Conservation (phyloP, 2,329 filamentous ascomycete species). For the Fusarium luffae region DNA sequence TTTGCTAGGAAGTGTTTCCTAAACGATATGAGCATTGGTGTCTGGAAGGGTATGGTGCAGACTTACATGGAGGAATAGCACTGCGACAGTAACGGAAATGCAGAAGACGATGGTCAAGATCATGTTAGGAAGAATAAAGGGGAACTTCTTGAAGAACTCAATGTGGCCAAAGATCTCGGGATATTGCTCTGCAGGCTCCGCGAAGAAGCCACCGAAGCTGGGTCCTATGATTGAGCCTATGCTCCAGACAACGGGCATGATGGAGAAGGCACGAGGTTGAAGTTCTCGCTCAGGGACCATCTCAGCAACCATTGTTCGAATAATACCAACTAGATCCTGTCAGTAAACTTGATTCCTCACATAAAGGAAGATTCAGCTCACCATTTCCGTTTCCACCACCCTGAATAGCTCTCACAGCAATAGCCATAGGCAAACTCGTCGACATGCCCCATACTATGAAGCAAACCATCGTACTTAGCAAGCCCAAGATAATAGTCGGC, state of each 20-base stretch:
- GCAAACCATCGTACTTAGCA: slow-evolving; percentile 82
- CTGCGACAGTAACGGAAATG: slow-evolving; percentile 76
- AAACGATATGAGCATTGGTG: slow-evolving; percentile 1
- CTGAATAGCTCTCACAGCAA: slow-evolving; percentile 79
- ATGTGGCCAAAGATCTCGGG: slow-evolving; percentile 75
- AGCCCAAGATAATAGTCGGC: slow-evolving; percentile 78
- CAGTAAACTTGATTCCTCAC: not conserved
- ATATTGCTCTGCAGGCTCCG: slow-evolving; percentile 80
- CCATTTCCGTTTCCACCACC: slow-evolving; percentile 89
- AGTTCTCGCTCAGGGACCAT: slow-evolving; percentile 88
- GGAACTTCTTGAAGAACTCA: slow-evolving; percentile 77
- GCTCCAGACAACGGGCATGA: slow-evolving; percentile 93
- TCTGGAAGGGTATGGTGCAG: not conserved
- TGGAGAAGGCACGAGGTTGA: slow-evolving; percentile 87
- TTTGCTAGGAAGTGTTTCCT: slow-evolving; percentile 84
- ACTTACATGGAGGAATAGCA: slow-evolving; percentile 78
- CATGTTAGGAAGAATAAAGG: slow-evolving; percentile 87
- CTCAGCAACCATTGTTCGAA: slow-evolving; percentile 91
- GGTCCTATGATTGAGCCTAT: slow-evolving; percentile 90
- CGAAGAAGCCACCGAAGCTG: slow-evolving; percentile 86
- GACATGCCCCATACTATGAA: slow-evolving; percentile 88
- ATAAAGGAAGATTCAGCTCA: slow-evolving; percentile 47
- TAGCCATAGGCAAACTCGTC: slow-evolving; percentile 80
- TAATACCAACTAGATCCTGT: slow-evolving; percentile 75
- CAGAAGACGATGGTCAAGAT: slow-evolving; percentile 81